Evolutionary conservation across 2,329 filamentous ascomycete genomes (phyloP).

Genomic region (Chlorencoelia australis): DNA sequence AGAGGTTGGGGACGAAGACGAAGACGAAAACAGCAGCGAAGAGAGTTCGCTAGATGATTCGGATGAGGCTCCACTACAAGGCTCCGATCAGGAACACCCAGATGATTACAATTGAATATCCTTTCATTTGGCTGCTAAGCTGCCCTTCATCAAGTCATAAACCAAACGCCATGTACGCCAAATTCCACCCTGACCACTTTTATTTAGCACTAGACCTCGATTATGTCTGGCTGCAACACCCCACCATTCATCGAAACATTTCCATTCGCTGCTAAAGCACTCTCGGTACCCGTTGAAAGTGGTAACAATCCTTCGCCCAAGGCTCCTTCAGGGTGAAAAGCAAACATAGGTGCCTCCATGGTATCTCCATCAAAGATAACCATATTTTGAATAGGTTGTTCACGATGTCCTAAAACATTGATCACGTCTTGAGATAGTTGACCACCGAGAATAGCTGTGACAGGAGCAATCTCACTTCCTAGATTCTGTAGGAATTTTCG

Average conservation of each 20-base stretch:
- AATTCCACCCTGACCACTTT: not conserved
- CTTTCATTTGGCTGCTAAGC: not conserved
- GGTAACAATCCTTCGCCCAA: constrained; percentile 41
- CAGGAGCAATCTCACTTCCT: constrained; percentile 73
- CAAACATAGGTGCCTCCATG: constrained; percentile 69
- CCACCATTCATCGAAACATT: constrained; percentile 6
- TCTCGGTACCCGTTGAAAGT: constrained; percentile 17
- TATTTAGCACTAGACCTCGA: constrained; percentile 11
- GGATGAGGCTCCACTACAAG: too few relatives aligned
- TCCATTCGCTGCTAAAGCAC: constrained; percentile 13
- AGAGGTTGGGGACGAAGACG: constrained; percentile 21
- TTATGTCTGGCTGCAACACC: constrained; percentile 14
- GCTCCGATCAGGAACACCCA: too few relatives aligned
- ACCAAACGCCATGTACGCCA: constrained; percentile 8
- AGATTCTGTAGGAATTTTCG: constrained; percentile 81
- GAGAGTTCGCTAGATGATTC: constrained; percentile 5
- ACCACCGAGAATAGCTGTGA: constrained; percentile 81
- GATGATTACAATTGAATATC: not conserved
- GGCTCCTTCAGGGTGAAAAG: constrained; percentile 60
- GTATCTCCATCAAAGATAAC: constrained; percentile 81
- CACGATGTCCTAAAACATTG: constrained; percentile 81
- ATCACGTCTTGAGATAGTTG: constrained; percentile 93
- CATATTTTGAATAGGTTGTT: constrained; percentile 94
- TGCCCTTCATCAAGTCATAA: too few relatives aligned
- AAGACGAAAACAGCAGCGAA: constrained; percentile 5